phyloP scores from a whole-genome alignment of 768 basidiomycete genomes.

The Pisolithus microcarpus region DNA sequence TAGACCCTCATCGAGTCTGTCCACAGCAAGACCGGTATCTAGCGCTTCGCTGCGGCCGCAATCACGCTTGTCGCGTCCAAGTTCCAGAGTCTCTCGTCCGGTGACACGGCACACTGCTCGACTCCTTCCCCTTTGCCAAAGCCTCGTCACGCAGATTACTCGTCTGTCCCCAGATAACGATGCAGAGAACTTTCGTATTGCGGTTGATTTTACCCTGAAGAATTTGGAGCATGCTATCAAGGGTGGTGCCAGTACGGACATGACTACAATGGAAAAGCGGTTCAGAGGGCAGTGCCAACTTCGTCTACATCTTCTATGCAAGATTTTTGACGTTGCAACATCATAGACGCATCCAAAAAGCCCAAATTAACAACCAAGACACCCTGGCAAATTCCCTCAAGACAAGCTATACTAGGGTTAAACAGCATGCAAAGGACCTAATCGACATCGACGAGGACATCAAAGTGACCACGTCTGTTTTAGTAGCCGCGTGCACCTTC shows the following conservation, averaged over 20 bases:
- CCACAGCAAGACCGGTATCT: conserved; percentile 38
- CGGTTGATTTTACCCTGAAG: conserved; percentile 52
- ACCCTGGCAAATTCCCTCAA: conserved; percentile 53
- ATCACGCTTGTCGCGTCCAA: conserved; percentile 30
- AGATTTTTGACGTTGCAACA: conserved; percentile 8
- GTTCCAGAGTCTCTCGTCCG: conserved; percentile 44
- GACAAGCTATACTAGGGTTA: conserved; percentile 45
- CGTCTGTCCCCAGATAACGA: conserved; percentile 39
- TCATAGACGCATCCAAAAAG: conserved; percentile 55
- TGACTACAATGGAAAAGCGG: conserved; percentile 46
- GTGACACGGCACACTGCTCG: conserved; percentile 45
- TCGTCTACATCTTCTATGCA: conserved; percentile 3
- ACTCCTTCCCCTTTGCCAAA: conserved; percentile 47
- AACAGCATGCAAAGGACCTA: conserved; percentile 39
- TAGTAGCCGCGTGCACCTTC: background rate
- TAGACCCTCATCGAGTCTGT: conserved; percentile 42
- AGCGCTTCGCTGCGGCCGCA: conserved; percentile 33
- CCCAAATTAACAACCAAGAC: conserved; percentile 60
- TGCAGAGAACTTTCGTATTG: conserved; percentile 39
- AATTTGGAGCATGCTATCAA: conserved; percentile 53
- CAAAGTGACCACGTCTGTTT: conserved; percentile 34
- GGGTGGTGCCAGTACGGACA: conserved; percentile 50
- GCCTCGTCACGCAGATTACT: conserved; percentile 48
- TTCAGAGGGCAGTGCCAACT: conserved; percentile 41
- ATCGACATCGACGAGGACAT: conserved; percentile 62